Percentiles rank a stretch among this genome's conserved stretches.
Evolutionary conservation across 306 rosid genomes (phyloP).

Genomic region (Cicer judaicum): DNA sequence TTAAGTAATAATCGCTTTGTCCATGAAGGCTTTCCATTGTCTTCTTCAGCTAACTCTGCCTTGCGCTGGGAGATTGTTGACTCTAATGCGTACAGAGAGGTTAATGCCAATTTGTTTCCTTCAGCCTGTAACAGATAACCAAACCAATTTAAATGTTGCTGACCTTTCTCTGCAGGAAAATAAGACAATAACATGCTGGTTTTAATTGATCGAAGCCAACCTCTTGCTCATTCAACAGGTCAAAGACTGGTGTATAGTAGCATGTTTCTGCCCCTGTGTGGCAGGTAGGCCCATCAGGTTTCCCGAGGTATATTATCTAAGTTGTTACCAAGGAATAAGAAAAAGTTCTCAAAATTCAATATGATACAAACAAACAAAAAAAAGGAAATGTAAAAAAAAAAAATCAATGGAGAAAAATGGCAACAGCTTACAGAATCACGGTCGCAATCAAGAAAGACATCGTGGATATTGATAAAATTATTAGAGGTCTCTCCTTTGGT

Average conservation of each 20-base stretch:
- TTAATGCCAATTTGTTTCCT: constrained; percentile 63
- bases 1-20: constrained; percentile 70
- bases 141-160: constrained; percentile 33
- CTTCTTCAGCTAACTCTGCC: constrained; percentile 58
- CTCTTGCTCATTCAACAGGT: constrained; percentile 61
- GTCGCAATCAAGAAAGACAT: constrained; percentile 85
- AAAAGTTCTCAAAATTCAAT: constrained; percentile 11
- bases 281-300: constrained; percentile 95
- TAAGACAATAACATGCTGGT: constrained; percentile 5
- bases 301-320: constrained; percentile 92
- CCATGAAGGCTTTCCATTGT: constrained; percentile 75
- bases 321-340: constrained; percentile 13
- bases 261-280: constrained; percentile 93
- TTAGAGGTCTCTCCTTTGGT: constrained; percentile 93
- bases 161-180: not conserved
- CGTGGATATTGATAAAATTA: constrained; percentile 83
- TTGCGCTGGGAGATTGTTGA: constrained; percentile 72
- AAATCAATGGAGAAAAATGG: constrained; percentile 15
- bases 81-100: constrained; percentile 72
- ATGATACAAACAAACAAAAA: not conserved
- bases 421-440: constrained; percentile 76
- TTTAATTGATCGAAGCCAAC: constrained; percentile 45
- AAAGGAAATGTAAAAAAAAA: not conserved
- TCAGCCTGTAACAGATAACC: constrained; percentile 53
- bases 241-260: constrained; percentile 69